A percentile compares a stretch with the other conserved stretches of the same genome.
These are phyloP conservation scores for Talaromyces stipitatus DNA, from an alignment of 495 filamentous ascomycete genomes.

Conservation along the genomic window DNA sequence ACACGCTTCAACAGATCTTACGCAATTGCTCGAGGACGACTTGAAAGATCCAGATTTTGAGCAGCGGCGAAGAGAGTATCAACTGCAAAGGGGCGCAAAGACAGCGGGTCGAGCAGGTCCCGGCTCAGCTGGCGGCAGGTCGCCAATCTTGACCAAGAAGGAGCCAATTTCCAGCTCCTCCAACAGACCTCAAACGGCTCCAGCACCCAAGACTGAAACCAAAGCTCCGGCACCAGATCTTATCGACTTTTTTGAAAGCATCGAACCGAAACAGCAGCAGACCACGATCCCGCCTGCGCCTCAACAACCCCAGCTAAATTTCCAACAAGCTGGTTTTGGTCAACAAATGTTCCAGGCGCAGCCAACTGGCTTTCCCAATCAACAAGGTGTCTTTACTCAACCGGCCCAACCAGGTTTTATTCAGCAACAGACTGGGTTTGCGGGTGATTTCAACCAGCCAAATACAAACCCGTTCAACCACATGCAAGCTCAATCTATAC, in stretches of 20 bases:
- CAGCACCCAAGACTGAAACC: slow-evolving; percentile 24
- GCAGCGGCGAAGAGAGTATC: slow-evolving; percentile 82
- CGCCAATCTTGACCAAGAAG: neutral
- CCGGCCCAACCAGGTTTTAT: slow-evolving; percentile 20
- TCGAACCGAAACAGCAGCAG: slow-evolving; percentile 82
- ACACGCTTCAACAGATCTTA: slow-evolving; percentile 88
- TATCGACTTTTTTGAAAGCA: slow-evolving; percentile 98
- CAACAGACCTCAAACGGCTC: slow-evolving; percentile 18
- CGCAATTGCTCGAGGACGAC: slow-evolving; percentile 87
- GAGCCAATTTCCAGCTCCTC: neutral
- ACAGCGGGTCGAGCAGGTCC: slow-evolving; percentile 42
- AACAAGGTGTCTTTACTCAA: slow-evolving; percentile 25
- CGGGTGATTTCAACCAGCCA: slow-evolving; percentile 39
- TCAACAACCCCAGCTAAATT: slow-evolving; percentile 32
- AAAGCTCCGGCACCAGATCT: slow-evolving; percentile 71
- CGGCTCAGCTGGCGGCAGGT: slow-evolving; percentile 4
- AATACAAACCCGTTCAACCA: slow-evolving; percentile 49
- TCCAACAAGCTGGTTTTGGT: slow-evolving; percentile 38
- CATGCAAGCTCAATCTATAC: slow-evolving; percentile 29
- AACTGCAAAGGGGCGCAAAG: slow-evolving; percentile 79
- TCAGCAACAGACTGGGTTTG: slow-evolving; percentile 23
- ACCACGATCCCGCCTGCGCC: slow-evolving; percentile 37
- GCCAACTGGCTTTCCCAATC: slow-evolving; percentile 24
- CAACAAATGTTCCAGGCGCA: slow-evolving; percentile 42
- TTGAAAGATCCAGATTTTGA: slow-evolving; percentile 95